Evolutionary conservation across 179 eudicot species (phyloP).

Genomic region (Sideroxylon spinosum): DNA sequence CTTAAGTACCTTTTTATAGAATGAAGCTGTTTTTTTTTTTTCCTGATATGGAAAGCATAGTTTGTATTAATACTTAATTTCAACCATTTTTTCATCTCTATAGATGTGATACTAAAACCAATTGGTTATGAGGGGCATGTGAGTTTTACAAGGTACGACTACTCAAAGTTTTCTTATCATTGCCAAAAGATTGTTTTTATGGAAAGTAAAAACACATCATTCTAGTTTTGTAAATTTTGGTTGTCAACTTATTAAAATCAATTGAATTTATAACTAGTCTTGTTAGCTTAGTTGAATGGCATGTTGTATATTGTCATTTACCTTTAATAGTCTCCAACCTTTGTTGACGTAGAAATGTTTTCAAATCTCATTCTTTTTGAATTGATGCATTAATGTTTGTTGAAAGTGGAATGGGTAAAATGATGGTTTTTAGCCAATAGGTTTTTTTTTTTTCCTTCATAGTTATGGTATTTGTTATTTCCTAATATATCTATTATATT

Average conservation of each 20-base stretch:
- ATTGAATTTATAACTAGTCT: too few relatives aligned
- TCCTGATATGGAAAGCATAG: background rate
- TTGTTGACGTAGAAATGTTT: conserved; percentile 4
- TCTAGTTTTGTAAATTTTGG: background rate
- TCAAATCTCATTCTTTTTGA: background rate
- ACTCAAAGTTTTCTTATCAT: conserved; percentile 52
- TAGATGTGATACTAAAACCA: conserved; percentile 43
- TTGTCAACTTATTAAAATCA: background rate
- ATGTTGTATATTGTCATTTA: too few relatives aligned
- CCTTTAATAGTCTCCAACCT: too few relatives aligned
- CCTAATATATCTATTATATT: too few relatives aligned
- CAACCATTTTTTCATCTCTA: conserved; percentile 17
- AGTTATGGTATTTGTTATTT: too few relatives aligned
- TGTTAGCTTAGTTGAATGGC: too few relatives aligned
- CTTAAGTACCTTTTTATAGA: too few relatives aligned
- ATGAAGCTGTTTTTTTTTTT: background rate
- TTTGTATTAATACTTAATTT: background rate
- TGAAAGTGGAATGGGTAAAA: too few relatives aligned
- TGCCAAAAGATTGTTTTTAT: conserved; percentile 60
- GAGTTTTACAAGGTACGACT: conserved; percentile 30
- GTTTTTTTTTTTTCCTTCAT: too few relatives aligned
- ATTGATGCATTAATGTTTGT: background rate
- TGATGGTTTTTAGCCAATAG: too few relatives aligned
- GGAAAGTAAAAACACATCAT: conserved; percentile 37
- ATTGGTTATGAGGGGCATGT: conserved; percentile 42